Conservation (phyloP, 2,329 filamentous ascomycete genomes). For the Cladophialophora exuberans region DNA sequence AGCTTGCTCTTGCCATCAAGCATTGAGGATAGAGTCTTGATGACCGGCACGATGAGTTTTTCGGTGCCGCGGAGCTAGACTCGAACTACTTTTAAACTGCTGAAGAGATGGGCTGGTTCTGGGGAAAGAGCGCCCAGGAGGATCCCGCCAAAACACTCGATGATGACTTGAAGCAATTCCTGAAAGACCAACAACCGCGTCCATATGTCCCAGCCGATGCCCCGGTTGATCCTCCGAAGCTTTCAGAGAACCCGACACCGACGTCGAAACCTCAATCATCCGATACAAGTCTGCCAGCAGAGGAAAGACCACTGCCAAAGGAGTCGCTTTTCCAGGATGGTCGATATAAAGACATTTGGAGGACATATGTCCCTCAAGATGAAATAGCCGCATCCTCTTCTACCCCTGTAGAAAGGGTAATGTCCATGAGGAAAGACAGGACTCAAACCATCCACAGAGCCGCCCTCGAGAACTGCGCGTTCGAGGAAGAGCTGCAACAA, state of each 20-base stretch:
- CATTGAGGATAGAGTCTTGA: neutral
- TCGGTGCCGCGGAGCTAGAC: too few species aligned
- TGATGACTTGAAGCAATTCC: conserved; percentile 79
- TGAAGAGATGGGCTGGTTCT: conserved; percentile 65
- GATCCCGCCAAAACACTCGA: conserved; percentile 77
- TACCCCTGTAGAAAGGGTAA: conserved; percentile 77
- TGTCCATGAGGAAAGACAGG: conserved; percentile 82
- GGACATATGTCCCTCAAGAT: conserved; percentile 76
- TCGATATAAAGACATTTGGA: conserved; percentile 87
- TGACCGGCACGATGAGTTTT: too few species aligned
- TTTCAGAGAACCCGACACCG: conserved; percentile 28
- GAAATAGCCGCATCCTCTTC: conserved; percentile 71
- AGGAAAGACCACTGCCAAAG: conserved; percentile 32
- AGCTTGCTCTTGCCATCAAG: neutral
- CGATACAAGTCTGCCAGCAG: conserved; percentile 32
- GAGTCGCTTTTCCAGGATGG: conserved; percentile 70
- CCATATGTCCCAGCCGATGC: conserved; percentile 58
- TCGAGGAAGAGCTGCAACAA: conserved; percentile 81
- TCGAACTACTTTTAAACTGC: neutral
- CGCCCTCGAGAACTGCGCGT: conserved; percentile 89
- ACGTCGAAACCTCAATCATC: conserved; percentile 28
- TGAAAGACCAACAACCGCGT: conserved; percentile 78
- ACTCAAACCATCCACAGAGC: conserved; percentile 76
- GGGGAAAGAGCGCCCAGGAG: conserved; percentile 55
- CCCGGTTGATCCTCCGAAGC: conserved; percentile 35